Evolutionary conservation across 2,329 filamentous ascomycete species (phyloP), one percentile per base, ranked within the genome.

Genomic region (Chlorencoelia australis): DNA sequence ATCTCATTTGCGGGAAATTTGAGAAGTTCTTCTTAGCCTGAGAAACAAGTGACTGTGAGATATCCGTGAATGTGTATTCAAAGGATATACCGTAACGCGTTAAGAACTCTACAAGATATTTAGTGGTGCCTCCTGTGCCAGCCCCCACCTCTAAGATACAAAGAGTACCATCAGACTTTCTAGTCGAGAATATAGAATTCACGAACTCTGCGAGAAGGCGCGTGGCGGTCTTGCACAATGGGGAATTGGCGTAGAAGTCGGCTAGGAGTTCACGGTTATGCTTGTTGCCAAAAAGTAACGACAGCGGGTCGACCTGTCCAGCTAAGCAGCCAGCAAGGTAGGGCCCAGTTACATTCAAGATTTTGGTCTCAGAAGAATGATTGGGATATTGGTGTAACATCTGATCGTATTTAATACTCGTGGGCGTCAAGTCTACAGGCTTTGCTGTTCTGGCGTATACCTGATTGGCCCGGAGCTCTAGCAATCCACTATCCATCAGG

Each of bases 71-170:
- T 10, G 29, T 37, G 17, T 40, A 40, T 16, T 35, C 24, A 7
- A 29, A 9, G 4, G 31, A 20, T 3, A 15, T 14, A 10, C 24
- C 37, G 30, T 10, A 6, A 13, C 3, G 9, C 4, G 19, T 9
- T 3, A 39, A n/a, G 2, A 19, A 11, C 10, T 33, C 19, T 10
- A 20, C 37, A 13, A 39, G 26, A 4, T 27, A 13, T 19, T 14
- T 29, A 5, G 37, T 39, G 6, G 37, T 39, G 10, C 32, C 31
- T 9, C 37, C 32, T 5, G 21, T 25, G 9, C 37, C 69, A 7
- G 69, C 69, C 50, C 70, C 67, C 5, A 65, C 59, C 0, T 73
- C 56, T 0, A 64, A 54, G 50, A 35, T 29, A 5, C 16, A 17
- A n/a, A 35, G 17, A 7, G 30, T 7, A 8, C 18, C 30, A 13